A percentile compares a stretch with the other conserved stretches of the same genome.
These are phyloP conservation scores for Penicillium bialowiezense DNA, from an alignment of 495 filamentous ascomycete species.

Conservation along the genomic window DNA sequence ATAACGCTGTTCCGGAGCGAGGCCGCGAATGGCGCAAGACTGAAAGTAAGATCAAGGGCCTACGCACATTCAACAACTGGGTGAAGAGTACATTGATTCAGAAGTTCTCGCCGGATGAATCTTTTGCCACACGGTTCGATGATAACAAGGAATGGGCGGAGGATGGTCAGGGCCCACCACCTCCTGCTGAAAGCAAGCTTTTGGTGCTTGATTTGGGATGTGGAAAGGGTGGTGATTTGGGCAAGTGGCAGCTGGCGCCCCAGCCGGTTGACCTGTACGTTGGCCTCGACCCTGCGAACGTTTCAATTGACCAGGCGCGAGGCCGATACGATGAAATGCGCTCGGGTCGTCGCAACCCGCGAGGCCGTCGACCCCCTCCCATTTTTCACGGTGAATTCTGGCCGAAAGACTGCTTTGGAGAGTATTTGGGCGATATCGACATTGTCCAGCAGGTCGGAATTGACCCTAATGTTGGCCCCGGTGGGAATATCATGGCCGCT, in stretches of 20 bases:
- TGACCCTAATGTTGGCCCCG: constrained; percentile 62
- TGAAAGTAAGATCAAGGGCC: constrained; percentile 87
- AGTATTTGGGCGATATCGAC: constrained; percentile 71
- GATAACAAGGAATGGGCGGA: constrained; percentile 50
- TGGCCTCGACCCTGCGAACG: constrained; percentile 86
- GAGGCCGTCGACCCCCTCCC: constrained; percentile 52
- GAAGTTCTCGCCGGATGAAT: constrained; percentile 88
- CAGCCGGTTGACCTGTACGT: constrained; percentile 85
- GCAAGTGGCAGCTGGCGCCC: constrained; percentile 91
- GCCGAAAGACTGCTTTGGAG: constrained; percentile 84
- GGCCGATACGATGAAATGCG: constrained; percentile 78
- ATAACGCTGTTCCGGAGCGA: constrained; percentile 86
- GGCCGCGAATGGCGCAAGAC: constrained; percentile 94
- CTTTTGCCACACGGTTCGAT: constrained; percentile 45
- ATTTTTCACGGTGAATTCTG: constrained; percentile 83
- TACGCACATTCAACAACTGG: constrained; percentile 97
- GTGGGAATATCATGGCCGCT: constrained; percentile 49
- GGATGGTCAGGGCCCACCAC: constrained; percentile 45
- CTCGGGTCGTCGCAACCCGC: constrained; percentile 47
- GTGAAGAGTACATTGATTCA: constrained; percentile 95
- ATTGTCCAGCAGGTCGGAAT: constrained; percentile 83
- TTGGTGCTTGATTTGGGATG: constrained; percentile 91
- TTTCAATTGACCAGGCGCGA: constrained; percentile 83
- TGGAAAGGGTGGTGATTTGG: constrained; percentile 92
- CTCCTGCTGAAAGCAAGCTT: constrained; percentile 49